phyloP scores from a whole-genome alignment of 139 green algal species.

The Micractinium sp. region DNA sequence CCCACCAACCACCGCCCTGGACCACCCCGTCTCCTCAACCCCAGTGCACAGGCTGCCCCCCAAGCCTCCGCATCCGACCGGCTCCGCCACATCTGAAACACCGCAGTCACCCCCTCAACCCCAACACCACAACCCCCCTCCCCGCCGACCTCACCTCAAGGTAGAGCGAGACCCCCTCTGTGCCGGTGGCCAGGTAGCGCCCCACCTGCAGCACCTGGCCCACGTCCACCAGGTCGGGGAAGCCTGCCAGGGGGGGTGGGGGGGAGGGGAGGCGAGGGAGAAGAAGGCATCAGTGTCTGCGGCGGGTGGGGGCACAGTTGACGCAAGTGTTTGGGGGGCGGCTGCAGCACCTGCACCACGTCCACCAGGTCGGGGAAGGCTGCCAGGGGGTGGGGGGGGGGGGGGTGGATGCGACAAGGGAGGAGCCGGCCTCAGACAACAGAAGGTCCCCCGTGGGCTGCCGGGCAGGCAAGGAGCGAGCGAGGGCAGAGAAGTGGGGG shows the following conservation, averaged over 20 bases:
- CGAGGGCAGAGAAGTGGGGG: too few species aligned
- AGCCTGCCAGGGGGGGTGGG: conserved; percentile 6
- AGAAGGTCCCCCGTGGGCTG: too few species aligned
- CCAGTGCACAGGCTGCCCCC: neutral
- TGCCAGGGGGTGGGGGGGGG: too few species aligned
- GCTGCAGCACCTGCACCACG: neutral
- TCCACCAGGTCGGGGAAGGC: neutral
- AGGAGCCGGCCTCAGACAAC: too few species aligned
- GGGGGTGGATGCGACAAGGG: too few species aligned
- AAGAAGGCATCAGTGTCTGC: neutral
- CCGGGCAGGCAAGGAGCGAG: too few species aligned
- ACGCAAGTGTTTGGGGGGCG: neutral
- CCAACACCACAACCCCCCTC: neutral
- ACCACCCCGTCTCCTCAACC: too few species aligned
- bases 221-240: conserved; percentile 18
- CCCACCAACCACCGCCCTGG: too few species aligned
- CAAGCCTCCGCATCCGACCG: too few species aligned
- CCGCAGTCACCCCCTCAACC: neutral
- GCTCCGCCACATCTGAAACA: neutral
- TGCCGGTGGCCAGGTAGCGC: conserved; percentile 78
- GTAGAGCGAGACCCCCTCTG: conserved; percentile 70
- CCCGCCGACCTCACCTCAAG: conserved; percentile 62
- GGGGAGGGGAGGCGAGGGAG: neutral
- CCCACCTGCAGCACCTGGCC: conserved; percentile 67
- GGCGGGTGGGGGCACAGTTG: neutral